Evolutionary conservation across 352 stramenopile genomes (phyloP).

Genomic region (Pythium grandisporangium): DNA sequence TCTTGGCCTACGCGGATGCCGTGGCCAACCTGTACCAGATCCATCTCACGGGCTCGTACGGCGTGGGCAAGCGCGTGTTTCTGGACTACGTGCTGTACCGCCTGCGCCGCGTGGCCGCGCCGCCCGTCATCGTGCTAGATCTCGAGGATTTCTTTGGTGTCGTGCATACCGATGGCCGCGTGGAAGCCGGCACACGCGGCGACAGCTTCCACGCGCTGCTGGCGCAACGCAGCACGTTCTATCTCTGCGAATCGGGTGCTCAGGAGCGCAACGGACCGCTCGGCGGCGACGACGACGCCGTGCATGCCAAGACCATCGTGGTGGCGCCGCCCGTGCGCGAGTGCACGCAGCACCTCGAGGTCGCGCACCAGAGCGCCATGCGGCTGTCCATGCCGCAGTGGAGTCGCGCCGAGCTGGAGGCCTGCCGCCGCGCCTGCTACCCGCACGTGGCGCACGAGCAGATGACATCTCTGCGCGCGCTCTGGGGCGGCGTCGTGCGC

Average conservation of each 20-base stretch:
- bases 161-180: slow-evolving; percentile 11
- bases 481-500: slow-evolving; percentile 22
- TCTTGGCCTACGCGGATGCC: neutral
- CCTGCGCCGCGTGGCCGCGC: slow-evolving; percentile 3
- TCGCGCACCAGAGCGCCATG: slow-evolving; percentile 5
- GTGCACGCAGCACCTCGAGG: neutral
- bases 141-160: slow-evolving; percentile 19
- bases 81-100: slow-evolving; percentile 23
- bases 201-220: slow-evolving; percentile 19
- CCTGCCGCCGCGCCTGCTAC: slow-evolving; percentile 20
- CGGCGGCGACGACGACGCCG: neutral
- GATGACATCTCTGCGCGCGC: slow-evolving; percentile 15
- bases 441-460: slow-evolving; percentile 10
- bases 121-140: slow-evolving; percentile 20
- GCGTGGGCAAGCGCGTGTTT: slow-evolving; percentile 30
- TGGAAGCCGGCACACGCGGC: slow-evolving; percentile 12
- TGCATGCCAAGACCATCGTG: slow-evolving; percentile 16
- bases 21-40: slow-evolving; percentile 14
- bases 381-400: slow-evolving; percentile 24
- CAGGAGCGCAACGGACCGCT: neutral
- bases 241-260: slow-evolving; percentile 17
- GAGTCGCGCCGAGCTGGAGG: slow-evolving; percentile 22
- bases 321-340: slow-evolving; percentile 3
- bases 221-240: slow-evolving; percentile 12
- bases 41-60: slow-evolving; percentile 21